Conservation (phyloP, 192 early-diverging fungal species). For the Backusella westeae region DNA sequence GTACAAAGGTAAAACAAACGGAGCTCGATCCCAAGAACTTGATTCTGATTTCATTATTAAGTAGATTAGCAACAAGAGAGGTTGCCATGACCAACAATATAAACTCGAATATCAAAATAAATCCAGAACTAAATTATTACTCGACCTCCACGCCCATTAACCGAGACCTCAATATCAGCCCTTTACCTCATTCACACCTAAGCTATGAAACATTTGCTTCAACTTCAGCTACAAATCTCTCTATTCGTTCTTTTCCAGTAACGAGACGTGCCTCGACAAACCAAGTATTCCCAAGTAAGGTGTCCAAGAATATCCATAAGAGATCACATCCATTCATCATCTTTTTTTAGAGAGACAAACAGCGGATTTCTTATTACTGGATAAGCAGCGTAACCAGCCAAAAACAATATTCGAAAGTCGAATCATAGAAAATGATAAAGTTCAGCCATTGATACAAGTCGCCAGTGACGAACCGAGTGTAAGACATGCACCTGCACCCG, state of each 20-base stretch:
- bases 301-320: no score
- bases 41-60: neutral
- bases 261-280: neutral
- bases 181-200: neutral
- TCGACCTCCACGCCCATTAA: neutral
- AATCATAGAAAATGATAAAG: neutral
- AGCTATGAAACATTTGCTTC: constrained; percentile 5
- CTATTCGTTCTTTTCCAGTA: neutral
- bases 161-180: neutral
- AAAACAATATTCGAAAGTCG: neutral
- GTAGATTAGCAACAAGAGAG: neutral
- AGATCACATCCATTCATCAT: no score
- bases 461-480: neutral
- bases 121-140: neutral
- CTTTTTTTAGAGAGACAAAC: neutral
- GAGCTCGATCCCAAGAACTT: neutral
- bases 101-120: neutral
- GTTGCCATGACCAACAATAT: neutral
- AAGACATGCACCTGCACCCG: constrained; percentile 59
- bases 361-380: neutral
- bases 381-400: neutral
- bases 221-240: neutral
- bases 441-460: neutral
- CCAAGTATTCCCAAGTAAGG: constrained; percentile 8
- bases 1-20: neutral